Base-by-base conservation (phyloP, 208 protist species). In the Balamuthia mandrillaris region DNA sequence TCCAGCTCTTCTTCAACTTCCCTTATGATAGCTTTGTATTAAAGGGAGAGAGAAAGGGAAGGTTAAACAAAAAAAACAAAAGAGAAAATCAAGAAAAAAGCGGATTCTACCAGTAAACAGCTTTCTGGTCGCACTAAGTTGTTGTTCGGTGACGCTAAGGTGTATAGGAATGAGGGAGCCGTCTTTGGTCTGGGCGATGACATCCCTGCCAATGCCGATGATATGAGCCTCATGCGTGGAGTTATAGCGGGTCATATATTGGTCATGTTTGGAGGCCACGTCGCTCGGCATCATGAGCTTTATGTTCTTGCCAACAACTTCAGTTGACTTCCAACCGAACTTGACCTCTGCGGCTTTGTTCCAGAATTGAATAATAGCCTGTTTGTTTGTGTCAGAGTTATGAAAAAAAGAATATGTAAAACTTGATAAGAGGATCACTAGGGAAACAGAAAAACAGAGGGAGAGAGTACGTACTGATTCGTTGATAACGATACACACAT, bases 211-310 rank as follows among this genome's bases (percentile, higher is more conserved):
- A 1, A 70, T 39, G 61, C 61, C 61, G 47, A 70, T 70, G 61
- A 70, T 70, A 39, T 31, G 61, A 1, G 61, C 56, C 35, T 72
- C 9, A 41, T 56, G 29, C 29, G 68, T 78, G 1, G 7, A 21
- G 44, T 58, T n/a, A 33, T 78, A 78, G 10, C 44, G 39, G 44
- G 31, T 49, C n/a, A 78, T 18, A 27, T 78, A 78, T 24, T 24
- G 3, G 68, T 78, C 68, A 29, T 78, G 68, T 6, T 39, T 1
- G 68, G 37, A 41, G 45, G 7, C 68, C 16, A 56, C 39, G 2
- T 78, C 44, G 44, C 35, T 49, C 44, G 68, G 39, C 68, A 78
- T 78, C 1, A 78, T 41, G 44, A 78, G 24, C 68, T 78, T 78
- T 21, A 78, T 35, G 45, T 78, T 78, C 44, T 33, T 21, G 68